Evolutionary conservation across 2,329 filamentous ascomycete species (phyloP).

Genomic region (Aspergillus tamarii): DNA sequence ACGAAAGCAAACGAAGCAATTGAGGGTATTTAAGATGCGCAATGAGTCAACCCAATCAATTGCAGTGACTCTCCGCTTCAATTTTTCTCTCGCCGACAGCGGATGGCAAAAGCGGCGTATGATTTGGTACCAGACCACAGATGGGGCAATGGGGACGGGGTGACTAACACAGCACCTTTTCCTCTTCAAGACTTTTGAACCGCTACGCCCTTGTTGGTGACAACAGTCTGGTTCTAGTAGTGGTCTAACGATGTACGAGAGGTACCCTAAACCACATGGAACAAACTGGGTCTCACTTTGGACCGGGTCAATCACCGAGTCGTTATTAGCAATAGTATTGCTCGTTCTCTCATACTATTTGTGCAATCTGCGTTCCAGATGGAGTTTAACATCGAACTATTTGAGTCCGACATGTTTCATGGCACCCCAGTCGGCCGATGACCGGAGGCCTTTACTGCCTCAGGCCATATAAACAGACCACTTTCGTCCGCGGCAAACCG

Average conservation of each 20-base stretch:
- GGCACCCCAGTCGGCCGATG: constrained; percentile 15
- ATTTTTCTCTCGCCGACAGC: constrained; percentile 22
- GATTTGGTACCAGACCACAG: constrained; percentile 5
- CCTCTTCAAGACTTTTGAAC: neutral
- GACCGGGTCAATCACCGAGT: constrained; percentile 8
- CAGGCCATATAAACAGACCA: neutral
- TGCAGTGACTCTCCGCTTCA: constrained; percentile 3
- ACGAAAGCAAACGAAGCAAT: constrained; percentile 9
- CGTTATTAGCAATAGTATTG: constrained; percentile 18
- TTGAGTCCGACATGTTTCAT: neutral
- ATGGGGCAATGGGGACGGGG: neutral
- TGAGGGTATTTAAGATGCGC: constrained; percentile 6
- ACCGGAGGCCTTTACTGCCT: constrained; percentile 15
- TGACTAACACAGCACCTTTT: constrained; percentile 1
- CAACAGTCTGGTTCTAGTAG: neutral
- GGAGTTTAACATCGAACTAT: neutral
- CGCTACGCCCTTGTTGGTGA: neutral
- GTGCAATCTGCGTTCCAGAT: neutral
- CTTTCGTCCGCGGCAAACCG: constrained; percentile 16
- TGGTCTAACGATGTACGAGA: neutral
- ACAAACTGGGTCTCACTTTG: neutral
- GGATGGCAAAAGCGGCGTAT: constrained; percentile 13
- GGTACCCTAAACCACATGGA: neutral
- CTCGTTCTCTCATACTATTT: constrained; percentile 5
- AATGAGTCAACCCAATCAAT: constrained; percentile 17